Evolutionary conservation across 805 yeast species (phyloP).

Genomic region (Candida awuae): DNA sequence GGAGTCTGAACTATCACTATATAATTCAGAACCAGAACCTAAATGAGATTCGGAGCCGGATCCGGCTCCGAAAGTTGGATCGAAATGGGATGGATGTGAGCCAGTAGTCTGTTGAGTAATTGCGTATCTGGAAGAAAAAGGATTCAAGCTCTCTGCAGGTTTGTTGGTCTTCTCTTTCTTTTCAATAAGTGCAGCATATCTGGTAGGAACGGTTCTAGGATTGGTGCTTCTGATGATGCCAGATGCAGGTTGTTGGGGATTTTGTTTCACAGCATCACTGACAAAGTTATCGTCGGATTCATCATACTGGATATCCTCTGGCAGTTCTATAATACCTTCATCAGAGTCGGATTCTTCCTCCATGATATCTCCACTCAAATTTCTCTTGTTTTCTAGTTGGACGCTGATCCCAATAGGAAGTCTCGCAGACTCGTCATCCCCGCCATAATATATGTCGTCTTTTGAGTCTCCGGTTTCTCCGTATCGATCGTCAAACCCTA

Average conservation of each 20-base stretch:
- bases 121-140: constrained; percentile 7
- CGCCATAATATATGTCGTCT: not conserved
- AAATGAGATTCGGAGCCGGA: not conserved
- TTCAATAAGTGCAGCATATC: constrained; percentile 15
- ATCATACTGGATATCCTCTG: too few species aligned
- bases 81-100: too few species aligned
- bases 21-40: constrained; percentile 8
- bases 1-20: constrained; percentile 23
- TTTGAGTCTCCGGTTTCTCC: not conserved
- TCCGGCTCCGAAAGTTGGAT: not conserved
- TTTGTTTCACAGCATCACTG: constrained; percentile 1
- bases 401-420: too few species aligned
- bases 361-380: too few species aligned
- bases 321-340: too few species aligned
- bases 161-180: constrained; percentile 9
- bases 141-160: constrained; percentile 1
- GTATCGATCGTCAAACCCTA: not conserved
- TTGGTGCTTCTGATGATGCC: not conserved
- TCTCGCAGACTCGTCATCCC: constrained; percentile 1
- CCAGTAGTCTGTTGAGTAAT: too few species aligned
- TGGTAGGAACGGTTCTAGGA: constrained; percentile 3
- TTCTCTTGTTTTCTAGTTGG: too few species aligned
- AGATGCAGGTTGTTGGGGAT: constrained; percentile 1
- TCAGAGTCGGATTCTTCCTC: constrained; percentile 21
- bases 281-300: constrained; percentile 7